Conservation (phyloP, 2,329 filamentous ascomycete genomes). For the Apiospora arundinis region DNA sequence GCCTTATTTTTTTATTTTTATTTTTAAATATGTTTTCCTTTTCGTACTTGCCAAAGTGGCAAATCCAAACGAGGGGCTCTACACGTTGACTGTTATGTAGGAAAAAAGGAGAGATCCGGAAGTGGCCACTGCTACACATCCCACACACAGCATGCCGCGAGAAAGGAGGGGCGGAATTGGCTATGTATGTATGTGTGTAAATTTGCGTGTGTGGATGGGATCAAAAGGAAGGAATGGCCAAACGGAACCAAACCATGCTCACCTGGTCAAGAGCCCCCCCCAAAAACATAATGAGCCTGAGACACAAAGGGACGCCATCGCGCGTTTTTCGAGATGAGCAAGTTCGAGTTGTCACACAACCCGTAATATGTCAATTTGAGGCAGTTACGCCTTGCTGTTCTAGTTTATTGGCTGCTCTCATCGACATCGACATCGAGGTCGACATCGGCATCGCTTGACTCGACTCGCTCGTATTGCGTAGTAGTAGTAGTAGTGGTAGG, state of each 20-base stretch:
- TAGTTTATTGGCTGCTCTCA: not conserved
- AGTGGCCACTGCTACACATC: not conserved
- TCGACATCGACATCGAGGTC: not conserved
- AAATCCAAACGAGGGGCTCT: not conserved
- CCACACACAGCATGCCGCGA: not conserved
- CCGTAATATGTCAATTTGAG: not conserved
- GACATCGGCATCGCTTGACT: not conserved
- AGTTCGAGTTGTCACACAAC: constrained; percentile 8
- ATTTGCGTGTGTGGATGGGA: not conserved
- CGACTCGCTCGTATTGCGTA: not conserved
- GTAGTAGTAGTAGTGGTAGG: not conserved
- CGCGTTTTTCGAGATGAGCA: constrained; percentile 10
- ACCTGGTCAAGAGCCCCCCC: not conserved
- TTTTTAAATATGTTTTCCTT: not conserved
- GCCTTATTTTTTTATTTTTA: not conserved
- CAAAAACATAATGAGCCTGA: not conserved
- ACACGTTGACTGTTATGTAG: not conserved
- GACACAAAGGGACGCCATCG: constrained; percentile 16
- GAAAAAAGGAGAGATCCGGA: not conserved
- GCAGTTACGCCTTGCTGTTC: constrained; percentile 1
- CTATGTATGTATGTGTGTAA: not conserved
- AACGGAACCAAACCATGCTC: not conserved
- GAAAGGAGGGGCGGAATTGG: not conserved
- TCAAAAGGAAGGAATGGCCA: too few relatives aligned
- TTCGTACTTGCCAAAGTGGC: not conserved